phyloP scores from a whole-genome alignment of 2,329 filamentous ascomycete genomes.

The Dendrostoma leiphaemia region DNA sequence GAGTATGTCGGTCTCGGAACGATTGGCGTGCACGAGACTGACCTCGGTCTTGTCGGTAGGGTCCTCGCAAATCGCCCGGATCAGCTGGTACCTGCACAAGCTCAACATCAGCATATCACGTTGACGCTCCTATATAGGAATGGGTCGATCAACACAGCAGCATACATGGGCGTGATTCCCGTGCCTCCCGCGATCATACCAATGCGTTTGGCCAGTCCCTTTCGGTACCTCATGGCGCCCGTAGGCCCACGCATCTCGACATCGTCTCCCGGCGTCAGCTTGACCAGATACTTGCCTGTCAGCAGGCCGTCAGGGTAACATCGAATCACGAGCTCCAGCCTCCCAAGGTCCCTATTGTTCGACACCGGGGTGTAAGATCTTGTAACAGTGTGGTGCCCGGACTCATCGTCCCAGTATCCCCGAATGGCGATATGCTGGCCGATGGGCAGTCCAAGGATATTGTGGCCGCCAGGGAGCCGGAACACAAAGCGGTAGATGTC shows the following conservation, averaged over 20 bases:
- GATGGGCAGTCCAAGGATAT: conserved; percentile 52
- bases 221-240: conserved; percentile 52
- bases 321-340: conserved; percentile 50
- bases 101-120: too few species aligned
- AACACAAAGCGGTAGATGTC: conserved; percentile 48
- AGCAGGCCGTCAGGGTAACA: conserved; percentile 49
- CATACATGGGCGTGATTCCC: conserved; percentile 56
- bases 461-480: conserved; percentile 39
- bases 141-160: too few species aligned
- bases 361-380: conserved; percentile 55
- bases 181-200: conserved; percentile 55
- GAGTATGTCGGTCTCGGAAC: conserved; percentile 58
- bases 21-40: conserved; percentile 58
- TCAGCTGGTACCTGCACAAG: conserved; percentile 62
- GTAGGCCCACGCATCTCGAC: conserved; percentile 55
- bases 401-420: conserved; percentile 41
- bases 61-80: conserved; percentile 62
- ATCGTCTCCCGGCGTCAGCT: conserved; percentile 45
- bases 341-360: conserved; percentile 47
- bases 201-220: conserved; percentile 40
- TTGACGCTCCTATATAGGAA: too few species aligned
- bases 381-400: conserved; percentile 42
- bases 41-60: conserved; percentile 55
- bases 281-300: conserved; percentile 47
- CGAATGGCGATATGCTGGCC: conserved; percentile 56